Base-by-base conservation (phyloP, 352 stramenopile species). In the Pythium utonaiense region DNA sequence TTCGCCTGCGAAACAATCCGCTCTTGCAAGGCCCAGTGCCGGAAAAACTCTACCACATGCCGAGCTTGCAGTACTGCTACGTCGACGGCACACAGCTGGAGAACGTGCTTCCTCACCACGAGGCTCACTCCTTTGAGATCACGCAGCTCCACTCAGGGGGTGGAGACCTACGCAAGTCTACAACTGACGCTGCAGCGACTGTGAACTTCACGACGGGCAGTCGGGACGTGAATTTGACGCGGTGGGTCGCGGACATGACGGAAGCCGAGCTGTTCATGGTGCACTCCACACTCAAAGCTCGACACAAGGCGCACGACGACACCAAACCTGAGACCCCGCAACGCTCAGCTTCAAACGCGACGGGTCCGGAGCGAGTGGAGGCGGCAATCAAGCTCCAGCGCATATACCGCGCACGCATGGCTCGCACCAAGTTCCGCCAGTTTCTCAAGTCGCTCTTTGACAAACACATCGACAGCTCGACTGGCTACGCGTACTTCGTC, bases 351-450 rank as follows among this genome's bases (percentile, higher is more conserved):
- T 64, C 59, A 17, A 91, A 91, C 33, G 80, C 80, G 9, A 89
- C 80, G 0, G 80, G 80, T 12, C 77, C 80, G 0, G 80, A 91
- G 60, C 80, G 80, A 7, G 71, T 74, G 3, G 71, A 69, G 1
- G 78, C 80, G 0, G 80, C 74, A n/a, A 80, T 62, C 22, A 88
- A 85, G 24, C 66, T 91, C 25, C 80, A 91, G 45, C 78, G 78
- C 10, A 88, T 88, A 40, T 91, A 89, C 49, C 77, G 80, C 42
- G 78, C 78, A 14, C 70, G 79, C 10, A 83, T 91, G 27, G 78
- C 74, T 40, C 75, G 78, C 34, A 73, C 75, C 22, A 88, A 88
- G 48, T 87, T 89, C 54, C 75, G 70, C 17, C 34, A 48, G 7
- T 81, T 87, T 27, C 65, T 91, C 13, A 69, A 68, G 24, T 84